A percentile compares a stretch with the other conserved stretches of the same genome.
These are phyloP conservation scores for Ophiosphaerella herpotricha DNA, from an alignment of 2,329 filamentous ascomycete genomes.

Conservation along the genomic window DNA sequence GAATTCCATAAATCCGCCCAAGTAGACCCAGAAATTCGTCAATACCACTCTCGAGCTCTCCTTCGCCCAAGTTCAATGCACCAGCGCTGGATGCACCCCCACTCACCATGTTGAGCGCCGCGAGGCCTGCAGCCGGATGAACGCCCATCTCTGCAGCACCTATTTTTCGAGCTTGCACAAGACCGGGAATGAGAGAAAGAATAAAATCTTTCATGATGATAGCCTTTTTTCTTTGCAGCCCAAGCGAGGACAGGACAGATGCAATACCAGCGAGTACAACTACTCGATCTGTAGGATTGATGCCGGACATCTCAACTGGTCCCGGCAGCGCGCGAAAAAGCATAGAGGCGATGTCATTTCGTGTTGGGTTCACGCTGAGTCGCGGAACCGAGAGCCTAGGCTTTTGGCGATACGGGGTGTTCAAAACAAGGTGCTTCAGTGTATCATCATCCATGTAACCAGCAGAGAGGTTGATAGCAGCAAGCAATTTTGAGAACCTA, in stretches of 20 bases:
- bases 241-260: conserved; percentile 78
- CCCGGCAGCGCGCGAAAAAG: conserved; percentile 57
- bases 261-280: conserved; percentile 84
- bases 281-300: conserved; percentile 76
- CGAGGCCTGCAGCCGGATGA: conserved; percentile 86
- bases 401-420: conserved; percentile 53
- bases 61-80: conserved; percentile 61
- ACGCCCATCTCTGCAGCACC: conserved; percentile 96
- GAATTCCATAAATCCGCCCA: conserved; percentile 50
- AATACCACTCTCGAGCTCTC: conserved; percentile 47
- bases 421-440: conserved; percentile 52
- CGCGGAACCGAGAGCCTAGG: conserved; percentile 40
- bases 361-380: conserved; percentile 41
- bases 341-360: conserved; percentile 45
- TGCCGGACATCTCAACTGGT: conserved; percentile 57
- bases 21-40: conserved; percentile 48
- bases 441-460: conserved; percentile 66
- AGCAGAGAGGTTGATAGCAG: conserved; percentile 67
- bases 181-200: conserved; percentile 76
- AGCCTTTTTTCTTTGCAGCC: conserved; percentile 85
- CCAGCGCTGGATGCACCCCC: conserved; percentile 73
- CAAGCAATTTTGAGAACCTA: conserved; percentile 71
- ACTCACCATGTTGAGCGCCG: conserved; percentile 63
- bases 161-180: conserved; percentile 88
- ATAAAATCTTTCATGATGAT: conserved; percentile 87